A percentile compares a stretch with the other conserved stretches of the same genome.
phyloP scores from a whole-genome alignment of 257 asterid species.

The Fraxinus pennsylvanica region DNA sequence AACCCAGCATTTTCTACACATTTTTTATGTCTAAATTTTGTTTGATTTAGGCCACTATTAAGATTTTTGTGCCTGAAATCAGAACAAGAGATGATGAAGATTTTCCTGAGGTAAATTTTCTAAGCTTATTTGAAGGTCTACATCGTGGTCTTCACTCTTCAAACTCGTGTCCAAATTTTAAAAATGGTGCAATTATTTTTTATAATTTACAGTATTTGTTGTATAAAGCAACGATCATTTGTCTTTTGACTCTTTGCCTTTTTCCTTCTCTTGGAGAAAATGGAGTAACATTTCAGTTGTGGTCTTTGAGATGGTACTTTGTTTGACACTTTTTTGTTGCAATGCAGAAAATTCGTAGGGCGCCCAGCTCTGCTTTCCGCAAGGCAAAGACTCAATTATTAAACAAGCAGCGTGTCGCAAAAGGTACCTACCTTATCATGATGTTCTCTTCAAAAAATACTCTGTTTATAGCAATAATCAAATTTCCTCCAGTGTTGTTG shows the following conservation, averaged over 20 bases:
- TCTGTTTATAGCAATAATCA: neutral
- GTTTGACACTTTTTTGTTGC: neutral
- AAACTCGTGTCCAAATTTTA: neutral
- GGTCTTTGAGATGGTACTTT: neutral
- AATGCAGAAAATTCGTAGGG: constrained; percentile 18
- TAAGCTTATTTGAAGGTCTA: neutral
- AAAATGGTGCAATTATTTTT: neutral
- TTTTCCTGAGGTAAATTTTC: constrained; percentile 19
- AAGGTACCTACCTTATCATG: constrained; percentile 17
- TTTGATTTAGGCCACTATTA: constrained; percentile 23
- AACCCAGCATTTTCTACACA: neutral
- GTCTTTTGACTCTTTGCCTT: neutral
- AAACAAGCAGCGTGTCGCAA: constrained; percentile 30
- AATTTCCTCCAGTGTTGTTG: neutral
- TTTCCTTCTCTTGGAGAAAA: neutral
- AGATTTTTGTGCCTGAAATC: constrained; percentile 27
- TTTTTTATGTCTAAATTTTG: neutral
- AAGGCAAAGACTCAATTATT: constrained; percentile 34
- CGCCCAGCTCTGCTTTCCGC: constrained; percentile 17
- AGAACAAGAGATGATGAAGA: constrained; percentile 20
- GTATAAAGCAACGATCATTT: neutral
- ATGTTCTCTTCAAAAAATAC: neutral
- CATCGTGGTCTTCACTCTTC: neutral
- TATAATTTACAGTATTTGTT: neutral
- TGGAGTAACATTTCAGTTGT: neutral